phyloP scores from a whole-genome alignment of 306 rosid species.

The Coriaria nepalensis region DNA sequence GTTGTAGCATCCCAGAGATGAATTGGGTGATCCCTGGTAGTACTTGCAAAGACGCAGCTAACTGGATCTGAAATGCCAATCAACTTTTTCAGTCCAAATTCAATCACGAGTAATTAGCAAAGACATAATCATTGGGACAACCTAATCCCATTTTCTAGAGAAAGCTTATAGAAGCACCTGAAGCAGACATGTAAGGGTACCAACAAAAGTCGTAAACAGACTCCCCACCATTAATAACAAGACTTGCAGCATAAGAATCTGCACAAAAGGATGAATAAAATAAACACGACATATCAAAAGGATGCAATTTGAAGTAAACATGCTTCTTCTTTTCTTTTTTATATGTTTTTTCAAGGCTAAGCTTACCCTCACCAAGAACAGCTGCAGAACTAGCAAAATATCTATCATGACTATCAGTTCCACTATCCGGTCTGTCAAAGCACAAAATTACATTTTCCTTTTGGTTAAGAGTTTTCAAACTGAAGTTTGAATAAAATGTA shows the following conservation, averaged over 20 bases:
- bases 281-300: background rate
- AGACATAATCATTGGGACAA: no score
- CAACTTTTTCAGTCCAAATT: conserved; percentile 18
- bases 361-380: conserved; percentile 41
- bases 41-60: conserved; percentile 77
- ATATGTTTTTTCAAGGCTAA: background rate
- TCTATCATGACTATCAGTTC: conserved; percentile 13
- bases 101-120: no score
- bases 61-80: conserved; percentile 47
- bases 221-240: conserved; percentile 72
- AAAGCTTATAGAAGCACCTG: conserved; percentile 41
- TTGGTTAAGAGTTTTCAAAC: background rate
- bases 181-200: conserved; percentile 94
- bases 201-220: conserved; percentile 85
- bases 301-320: no score
- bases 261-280: conserved; percentile 13
- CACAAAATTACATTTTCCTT: background rate
- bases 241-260: conserved; percentile 63
- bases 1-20: conserved; percentile 95
- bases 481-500: conserved; percentile 1
- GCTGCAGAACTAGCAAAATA: conserved; percentile 22
- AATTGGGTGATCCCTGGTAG: conserved; percentile 89
- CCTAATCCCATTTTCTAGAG: background rate
- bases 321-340: conserved; percentile 1
- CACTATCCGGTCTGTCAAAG: conserved; percentile 41